phyloP scores from a whole-genome alignment of 2,329 filamentous ascomycete genomes.

The Hypoxylon sp. region DNA sequence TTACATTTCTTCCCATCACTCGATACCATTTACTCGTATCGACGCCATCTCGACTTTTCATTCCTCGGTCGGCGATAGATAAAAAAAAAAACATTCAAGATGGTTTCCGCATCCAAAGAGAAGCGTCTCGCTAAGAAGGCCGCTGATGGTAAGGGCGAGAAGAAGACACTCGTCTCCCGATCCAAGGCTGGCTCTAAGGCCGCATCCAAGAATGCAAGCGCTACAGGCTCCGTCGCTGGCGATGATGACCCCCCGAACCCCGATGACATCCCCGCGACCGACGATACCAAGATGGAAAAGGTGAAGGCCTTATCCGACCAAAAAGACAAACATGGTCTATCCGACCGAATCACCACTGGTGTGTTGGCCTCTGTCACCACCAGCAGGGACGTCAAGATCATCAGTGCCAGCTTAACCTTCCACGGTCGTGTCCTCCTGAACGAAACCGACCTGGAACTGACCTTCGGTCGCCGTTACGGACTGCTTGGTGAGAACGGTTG shows the following conservation, averaged over 20 bases:
- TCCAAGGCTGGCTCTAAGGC: constrained; percentile 75
- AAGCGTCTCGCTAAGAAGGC: constrained; percentile 77
- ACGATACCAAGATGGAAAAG: constrained; percentile 76
- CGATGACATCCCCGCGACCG: constrained; percentile 76
- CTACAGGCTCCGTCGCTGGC: constrained; percentile 73
- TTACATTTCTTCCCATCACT: constrained; percentile 2
- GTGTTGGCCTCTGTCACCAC: constrained; percentile 85
- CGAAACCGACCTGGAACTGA: constrained; percentile 92
- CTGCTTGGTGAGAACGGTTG: constrained; percentile 98
- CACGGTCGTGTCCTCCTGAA: constrained; percentile 96
- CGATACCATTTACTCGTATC: constrained; percentile 7
- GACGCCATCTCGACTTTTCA: constrained; percentile 2
- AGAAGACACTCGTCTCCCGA: constrained; percentile 76
- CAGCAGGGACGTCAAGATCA: constrained; percentile 97
- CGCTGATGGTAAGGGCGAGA: constrained; percentile 75
- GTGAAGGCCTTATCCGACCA: constrained; percentile 90
- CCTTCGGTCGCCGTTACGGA: constrained; percentile 91
- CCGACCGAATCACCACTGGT: constrained; percentile 97
- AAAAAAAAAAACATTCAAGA: constrained; percentile 50
- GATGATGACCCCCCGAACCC: constrained; percentile 70
- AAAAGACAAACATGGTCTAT: constrained; percentile 95
- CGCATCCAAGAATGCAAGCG: constrained; percentile 67
- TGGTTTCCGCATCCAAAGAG: constrained; percentile 76
- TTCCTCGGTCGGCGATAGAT: constrained; percentile 18
- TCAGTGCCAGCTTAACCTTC: constrained; percentile 91